phyloP scores from a whole-genome alignment of 2,329 filamentous ascomycete species.

The Fusarium sp. region DNA sequence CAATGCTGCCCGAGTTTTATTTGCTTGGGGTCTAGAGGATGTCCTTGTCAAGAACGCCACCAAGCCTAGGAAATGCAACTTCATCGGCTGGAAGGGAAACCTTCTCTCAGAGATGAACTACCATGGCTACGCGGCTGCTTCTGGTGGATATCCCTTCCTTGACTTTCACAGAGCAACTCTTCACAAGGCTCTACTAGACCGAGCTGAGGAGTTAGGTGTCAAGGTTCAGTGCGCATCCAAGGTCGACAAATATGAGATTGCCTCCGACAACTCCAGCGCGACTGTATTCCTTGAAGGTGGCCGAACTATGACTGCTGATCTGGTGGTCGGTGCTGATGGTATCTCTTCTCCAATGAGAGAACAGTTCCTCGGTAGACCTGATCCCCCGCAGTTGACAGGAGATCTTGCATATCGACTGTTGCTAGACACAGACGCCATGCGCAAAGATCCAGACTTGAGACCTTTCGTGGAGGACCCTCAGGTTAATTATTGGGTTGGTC shows the following conservation, averaged over 20 bases:
- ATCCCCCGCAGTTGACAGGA: conserved; percentile 56
- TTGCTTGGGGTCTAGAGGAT: conserved; percentile 28
- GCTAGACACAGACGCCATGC: conserved; percentile 59
- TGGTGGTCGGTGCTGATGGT: conserved; percentile 9
- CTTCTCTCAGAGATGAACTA: conserved; percentile 45
- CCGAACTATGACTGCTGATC: too few species aligned
- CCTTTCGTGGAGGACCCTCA: conserved; percentile 60
- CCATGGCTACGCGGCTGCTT: conserved; percentile 38
- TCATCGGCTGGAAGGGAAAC: conserved; percentile 47
- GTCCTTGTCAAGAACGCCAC: conserved; percentile 37
- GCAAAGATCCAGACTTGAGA: conserved; percentile 61
- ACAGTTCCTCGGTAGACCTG: conserved; percentile 6
- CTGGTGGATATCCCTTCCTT: background rate
- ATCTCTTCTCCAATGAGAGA: conserved; percentile 13
- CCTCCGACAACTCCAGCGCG: background rate
- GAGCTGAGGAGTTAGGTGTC: background rate
- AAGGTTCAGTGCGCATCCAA: conserved; percentile 6
- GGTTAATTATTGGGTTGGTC: conserved; percentile 68
- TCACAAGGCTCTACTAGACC: background rate
- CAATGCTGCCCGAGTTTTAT: conserved; percentile 25
- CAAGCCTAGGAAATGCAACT: conserved; percentile 45
- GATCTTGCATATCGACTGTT: conserved; percentile 69
- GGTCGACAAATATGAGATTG: conserved; percentile 8
- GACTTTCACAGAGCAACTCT: background rate
- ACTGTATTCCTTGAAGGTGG: background rate